A percentile compares a stretch with the other conserved stretches of the same genome.
phyloP scores from a whole-genome alignment of 2,329 filamentous ascomycete species.

The Alternaria panax region DNA sequence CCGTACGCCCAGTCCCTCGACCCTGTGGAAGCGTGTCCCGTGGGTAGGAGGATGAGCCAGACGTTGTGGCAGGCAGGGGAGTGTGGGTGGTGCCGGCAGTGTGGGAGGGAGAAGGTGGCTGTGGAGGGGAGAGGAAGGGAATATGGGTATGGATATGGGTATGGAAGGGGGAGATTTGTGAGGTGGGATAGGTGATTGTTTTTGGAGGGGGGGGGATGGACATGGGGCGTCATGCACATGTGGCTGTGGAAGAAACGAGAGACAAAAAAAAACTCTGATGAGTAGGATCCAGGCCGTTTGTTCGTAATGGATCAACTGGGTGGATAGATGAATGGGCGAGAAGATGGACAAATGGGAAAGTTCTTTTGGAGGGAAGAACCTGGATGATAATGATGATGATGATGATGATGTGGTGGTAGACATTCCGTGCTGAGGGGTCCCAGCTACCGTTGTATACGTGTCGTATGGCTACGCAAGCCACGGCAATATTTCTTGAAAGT shows the following conservation, averaged over 20 bases:
- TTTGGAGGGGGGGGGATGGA: neutral
- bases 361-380: neutral
- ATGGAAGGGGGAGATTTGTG: neutral
- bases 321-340: neutral
- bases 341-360: neutral
- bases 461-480: neutral
- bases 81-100: slow-evolving; percentile 34
- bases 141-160: neutral
- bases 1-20: neutral
- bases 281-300: no score
- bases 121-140: neutral
- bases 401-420: neutral
- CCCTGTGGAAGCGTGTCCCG: slow-evolving; percentile 23
- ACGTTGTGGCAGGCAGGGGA: slow-evolving; percentile 2
- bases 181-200: neutral
- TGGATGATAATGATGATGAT: neutral
- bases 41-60: slow-evolving; percentile 19
- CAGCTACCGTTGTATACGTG: neutral
- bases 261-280: no score
- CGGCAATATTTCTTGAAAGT: neutral
- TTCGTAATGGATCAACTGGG: no score
- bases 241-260: no score
- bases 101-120: slow-evolving; percentile 10
- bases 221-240: no score
- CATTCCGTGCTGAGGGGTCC: neutral